A percentile compares a stretch with the other conserved stretches of the same genome.
phyloP scores from a whole-genome alignment of 1,139 yeast genomes.

The Suhomyces maxii region DNA sequence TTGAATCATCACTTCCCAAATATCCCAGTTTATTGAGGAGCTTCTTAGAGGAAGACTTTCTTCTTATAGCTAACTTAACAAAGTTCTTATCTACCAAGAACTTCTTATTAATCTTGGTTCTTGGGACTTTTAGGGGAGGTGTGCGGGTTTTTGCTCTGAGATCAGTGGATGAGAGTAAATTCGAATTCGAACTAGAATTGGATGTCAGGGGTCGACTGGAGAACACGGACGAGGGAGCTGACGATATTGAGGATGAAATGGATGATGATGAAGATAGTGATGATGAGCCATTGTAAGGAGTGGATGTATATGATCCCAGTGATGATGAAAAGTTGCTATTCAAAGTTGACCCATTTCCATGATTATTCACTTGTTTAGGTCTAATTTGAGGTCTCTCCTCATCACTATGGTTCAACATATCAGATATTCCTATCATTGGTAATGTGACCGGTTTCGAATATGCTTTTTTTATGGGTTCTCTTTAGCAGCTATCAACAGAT shows the following conservation, averaged over 20 bases:
- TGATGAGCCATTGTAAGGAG: neutral
- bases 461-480: too few relatives aligned
- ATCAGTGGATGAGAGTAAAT: neutral
- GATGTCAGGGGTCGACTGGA: neutral
- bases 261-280: neutral
- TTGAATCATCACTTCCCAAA: too few relatives aligned
- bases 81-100: conserved; percentile 24
- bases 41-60: conserved; percentile 30
- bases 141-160: neutral
- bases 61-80: conserved; percentile 42
- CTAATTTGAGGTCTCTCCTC: neutral
- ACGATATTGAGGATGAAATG: neutral
- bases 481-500: neutral
- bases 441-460: neutral
- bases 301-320: neutral
- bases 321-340: neutral
- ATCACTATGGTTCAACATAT: conserved; percentile 15
- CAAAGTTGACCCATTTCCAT: neutral
- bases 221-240: neutral
- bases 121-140: conserved; percentile 15
- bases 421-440: conserved; percentile 16
- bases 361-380: neutral
- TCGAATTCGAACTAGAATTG: neutral
- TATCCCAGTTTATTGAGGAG: neutral
- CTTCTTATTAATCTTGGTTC: conserved; percentile 25